Conservation (phyloP, 139 green algal genomes). For the Chlorella vulgaris region DNA sequence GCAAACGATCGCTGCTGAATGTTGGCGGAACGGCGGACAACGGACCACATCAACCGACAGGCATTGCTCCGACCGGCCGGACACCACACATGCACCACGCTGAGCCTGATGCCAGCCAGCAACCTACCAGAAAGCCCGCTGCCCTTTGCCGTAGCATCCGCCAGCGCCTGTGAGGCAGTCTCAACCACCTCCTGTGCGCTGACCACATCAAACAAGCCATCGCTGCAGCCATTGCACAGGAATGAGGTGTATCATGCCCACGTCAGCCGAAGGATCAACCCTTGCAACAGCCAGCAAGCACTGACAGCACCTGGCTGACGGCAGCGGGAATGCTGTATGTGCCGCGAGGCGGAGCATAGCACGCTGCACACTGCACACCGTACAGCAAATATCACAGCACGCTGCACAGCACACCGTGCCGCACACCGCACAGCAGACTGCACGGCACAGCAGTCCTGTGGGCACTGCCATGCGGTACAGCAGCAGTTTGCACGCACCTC, state of each 20-base stretch:
- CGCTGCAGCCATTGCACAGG: background rate
- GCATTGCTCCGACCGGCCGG: too few species aligned
- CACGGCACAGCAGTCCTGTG: background rate
- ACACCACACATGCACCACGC: too few species aligned
- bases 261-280: too few species aligned
- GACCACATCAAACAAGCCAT: constrained; percentile 62
- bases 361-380: background rate
- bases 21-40: too few species aligned
- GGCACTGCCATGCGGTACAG: background rate
- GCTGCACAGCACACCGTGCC: background rate
- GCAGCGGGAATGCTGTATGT: background rate
- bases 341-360: background rate
- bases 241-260: too few species aligned
- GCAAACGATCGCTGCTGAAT: background rate
- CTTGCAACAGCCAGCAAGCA: background rate
- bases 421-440: background rate
- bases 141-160: background rate
- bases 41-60: too few species aligned
- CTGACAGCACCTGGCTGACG: background rate
- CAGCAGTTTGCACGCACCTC: background rate
- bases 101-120: too few species aligned
- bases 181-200: constrained; percentile 66
- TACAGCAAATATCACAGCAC: background rate
- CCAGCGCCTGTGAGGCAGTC: constrained; percentile 49
- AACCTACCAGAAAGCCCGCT: too few species aligned